Conservation (phyloP, 306 rosid species). For the Trichosanthes cucumerina region DNA sequence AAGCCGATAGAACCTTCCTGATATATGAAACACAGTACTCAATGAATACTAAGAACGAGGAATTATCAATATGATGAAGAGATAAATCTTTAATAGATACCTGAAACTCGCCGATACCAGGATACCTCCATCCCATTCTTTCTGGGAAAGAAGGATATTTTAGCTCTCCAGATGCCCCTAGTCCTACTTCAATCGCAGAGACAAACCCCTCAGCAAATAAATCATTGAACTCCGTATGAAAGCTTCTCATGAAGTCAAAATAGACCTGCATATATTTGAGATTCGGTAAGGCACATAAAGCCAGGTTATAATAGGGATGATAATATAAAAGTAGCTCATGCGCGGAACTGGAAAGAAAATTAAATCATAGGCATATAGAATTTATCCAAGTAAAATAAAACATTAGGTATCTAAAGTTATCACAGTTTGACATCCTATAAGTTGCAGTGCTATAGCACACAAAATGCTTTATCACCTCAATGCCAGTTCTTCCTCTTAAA, state of each 20-base stretch:
- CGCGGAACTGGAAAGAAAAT: neutral
- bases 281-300: slow-evolving; percentile 6
- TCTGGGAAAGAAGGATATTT: slow-evolving; percentile 89
- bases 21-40: neutral
- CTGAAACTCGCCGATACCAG: slow-evolving; percentile 99
- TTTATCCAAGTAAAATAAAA: neutral
- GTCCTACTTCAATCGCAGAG: slow-evolving; percentile 79
- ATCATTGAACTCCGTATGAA: slow-evolving; percentile 87
- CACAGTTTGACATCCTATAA: slow-evolving; percentile 1
- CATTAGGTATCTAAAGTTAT: neutral
- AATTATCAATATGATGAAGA: neutral
- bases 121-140: slow-evolving; percentile 96
- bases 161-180: slow-evolving; percentile 92
- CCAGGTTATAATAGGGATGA: slow-evolving; percentile 3
- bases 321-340: slow-evolving; percentile 2
- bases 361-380: neutral
- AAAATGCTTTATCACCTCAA: slow-evolving; percentile 52
- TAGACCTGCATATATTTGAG: slow-evolving; percentile 53
- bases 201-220: slow-evolving; percentile 66
- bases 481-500: slow-evolving; percentile 89
- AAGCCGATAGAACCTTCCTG: neutral
- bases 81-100: slow-evolving; percentile 36
- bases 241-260: slow-evolving; percentile 97
- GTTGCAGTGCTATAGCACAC: neutral
- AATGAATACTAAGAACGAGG: neutral